Base-by-base conservation (phyloP, 169 alveolate species). In the Theileria luwenshuni region DNA sequence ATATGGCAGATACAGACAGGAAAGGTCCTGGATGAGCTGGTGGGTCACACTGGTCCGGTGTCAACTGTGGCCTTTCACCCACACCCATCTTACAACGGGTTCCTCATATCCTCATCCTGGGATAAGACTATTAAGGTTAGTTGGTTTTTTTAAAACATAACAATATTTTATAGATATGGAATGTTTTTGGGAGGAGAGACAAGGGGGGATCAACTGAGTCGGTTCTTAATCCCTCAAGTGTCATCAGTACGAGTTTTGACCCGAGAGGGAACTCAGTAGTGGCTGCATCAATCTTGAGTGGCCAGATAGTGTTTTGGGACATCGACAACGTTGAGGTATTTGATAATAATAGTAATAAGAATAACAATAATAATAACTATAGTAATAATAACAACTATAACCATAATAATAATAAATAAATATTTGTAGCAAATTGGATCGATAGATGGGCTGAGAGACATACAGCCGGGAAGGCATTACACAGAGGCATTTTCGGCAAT, bases 101-200 rank as follows among this genome's bases (percentile, higher is more conserved):
- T 94, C 67, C 88, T 97, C 64, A 96, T 94, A n/a, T 93, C 97
- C 25, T 96, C 98, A 15, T 94, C 98, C 52, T 95, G 98, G 99
- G 98, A 96, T 79, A 92, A 92, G 49, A 86, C 96, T 7, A 93
- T 94, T n/a, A 92, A 95, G 75, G 94, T 96, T 58, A 91, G 97
- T 94, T 95, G 86, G 52, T 49, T 86, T 41, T 5, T 38, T 38
- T 38, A 38, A 38, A 5, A 27, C 2, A 27, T 0, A 10, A 5
- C 15, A 48, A 0, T 62, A 35, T 6, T 27, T 21, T 12, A 76
- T 80, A 64, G 88, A 71, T 81, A 19, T 88, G 93, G 93, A 87
- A 88, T 56, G 69, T 91, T 48, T 91, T 85, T 74, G 95, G 92
- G 8, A 62, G 95, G 38, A 72, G 83, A 35, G 93, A 90, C 47